phyloP scores from a whole-genome alignment of 495 filamentous ascomycete species.

The Aspergillus panamensis region DNA sequence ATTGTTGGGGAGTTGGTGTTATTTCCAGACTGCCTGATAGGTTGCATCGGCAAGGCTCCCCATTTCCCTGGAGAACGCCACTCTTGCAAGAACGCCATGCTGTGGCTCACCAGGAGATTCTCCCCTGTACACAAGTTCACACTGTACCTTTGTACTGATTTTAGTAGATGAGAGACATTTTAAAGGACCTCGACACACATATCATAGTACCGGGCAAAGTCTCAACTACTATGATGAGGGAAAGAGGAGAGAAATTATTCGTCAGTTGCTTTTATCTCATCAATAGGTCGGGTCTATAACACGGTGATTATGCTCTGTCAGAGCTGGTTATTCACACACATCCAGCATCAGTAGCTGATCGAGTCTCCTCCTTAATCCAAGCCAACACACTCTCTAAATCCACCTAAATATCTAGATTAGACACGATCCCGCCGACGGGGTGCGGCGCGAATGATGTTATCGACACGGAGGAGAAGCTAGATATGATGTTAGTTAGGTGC shows the following conservation, averaged over 20 bases:
- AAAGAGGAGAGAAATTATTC: conserved; percentile 4
- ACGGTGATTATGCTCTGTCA: conserved; percentile 21
- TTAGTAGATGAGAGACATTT: too few relatives aligned
- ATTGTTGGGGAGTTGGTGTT: too few relatives aligned
- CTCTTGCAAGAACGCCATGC: too few relatives aligned
- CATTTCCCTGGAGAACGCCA: too few relatives aligned
- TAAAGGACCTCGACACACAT: too few relatives aligned
- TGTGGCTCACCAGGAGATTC: too few relatives aligned
- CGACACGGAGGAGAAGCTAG: conserved; percentile 74
- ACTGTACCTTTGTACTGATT: too few relatives aligned
- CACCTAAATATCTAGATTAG: conserved; percentile 35
- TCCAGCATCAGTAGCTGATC: conserved; percentile 1
- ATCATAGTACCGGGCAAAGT: too few relatives aligned
- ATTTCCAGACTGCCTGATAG: too few relatives aligned
- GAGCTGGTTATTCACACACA: conserved; percentile 19
- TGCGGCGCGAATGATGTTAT: conserved; percentile 81
- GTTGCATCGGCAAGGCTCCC: too few relatives aligned
- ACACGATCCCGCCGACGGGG: conserved; percentile 72
- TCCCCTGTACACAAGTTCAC: too few relatives aligned
- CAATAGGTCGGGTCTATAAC: conserved; percentile 22
- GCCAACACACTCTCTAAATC: neutral
- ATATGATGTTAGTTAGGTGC: neutral
- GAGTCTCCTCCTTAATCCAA: conserved; percentile 3
- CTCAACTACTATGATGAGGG: neutral
- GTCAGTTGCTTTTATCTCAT: conserved; percentile 21